phyloP scores from a whole-genome alignment of 805 yeast genomes.

The Candida qinlingensis region DNA sequence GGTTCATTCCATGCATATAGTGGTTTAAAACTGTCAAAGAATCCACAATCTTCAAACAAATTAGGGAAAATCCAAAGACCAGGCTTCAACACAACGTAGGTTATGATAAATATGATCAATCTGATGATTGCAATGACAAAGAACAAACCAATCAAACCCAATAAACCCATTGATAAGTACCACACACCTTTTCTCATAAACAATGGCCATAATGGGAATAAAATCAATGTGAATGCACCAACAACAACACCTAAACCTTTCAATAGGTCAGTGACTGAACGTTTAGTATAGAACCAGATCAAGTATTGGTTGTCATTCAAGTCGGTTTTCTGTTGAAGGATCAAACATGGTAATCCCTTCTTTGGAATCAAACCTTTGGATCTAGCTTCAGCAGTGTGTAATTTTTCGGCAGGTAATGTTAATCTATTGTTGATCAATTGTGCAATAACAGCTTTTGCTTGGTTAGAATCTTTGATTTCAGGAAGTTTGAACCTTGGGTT shows the following conservation, averaged over 20 bases:
- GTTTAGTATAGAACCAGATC: slow-evolving; percentile 76
- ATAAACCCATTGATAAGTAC: slow-evolving; percentile 73
- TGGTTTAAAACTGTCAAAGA: slow-evolving; percentile 87
- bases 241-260: slow-evolving; percentile 40
- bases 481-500: slow-evolving; percentile 45
- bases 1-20: slow-evolving; percentile 48
- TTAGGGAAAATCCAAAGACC: slow-evolving; percentile 98
- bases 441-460: slow-evolving; percentile 60
- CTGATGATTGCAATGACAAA: slow-evolving; percentile 77
- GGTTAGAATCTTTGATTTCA: slow-evolving; percentile 41
- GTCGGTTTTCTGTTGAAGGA: slow-evolving; percentile 50
- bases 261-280: slow-evolving; percentile 41
- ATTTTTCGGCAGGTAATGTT: slow-evolving; percentile 69
- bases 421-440: slow-evolving; percentile 66
- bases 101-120: slow-evolving; percentile 58
- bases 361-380: slow-evolving; percentile 58
- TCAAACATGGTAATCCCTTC: slow-evolving; percentile 57
- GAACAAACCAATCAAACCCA: slow-evolving; percentile 70
- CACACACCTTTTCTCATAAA: slow-evolving; percentile 88
- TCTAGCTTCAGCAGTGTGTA: slow-evolving; percentile 63
- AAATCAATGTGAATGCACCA: slow-evolving; percentile 61
- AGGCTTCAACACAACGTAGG: slow-evolving; percentile 51
- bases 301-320: slow-evolving; percentile 66
- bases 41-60: slow-evolving; percentile 91
- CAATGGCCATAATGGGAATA: slow-evolving; percentile 93